Base-by-base conservation (phyloP, 495 filamentous ascomycete species). In the Patellaria atrata region DNA sequence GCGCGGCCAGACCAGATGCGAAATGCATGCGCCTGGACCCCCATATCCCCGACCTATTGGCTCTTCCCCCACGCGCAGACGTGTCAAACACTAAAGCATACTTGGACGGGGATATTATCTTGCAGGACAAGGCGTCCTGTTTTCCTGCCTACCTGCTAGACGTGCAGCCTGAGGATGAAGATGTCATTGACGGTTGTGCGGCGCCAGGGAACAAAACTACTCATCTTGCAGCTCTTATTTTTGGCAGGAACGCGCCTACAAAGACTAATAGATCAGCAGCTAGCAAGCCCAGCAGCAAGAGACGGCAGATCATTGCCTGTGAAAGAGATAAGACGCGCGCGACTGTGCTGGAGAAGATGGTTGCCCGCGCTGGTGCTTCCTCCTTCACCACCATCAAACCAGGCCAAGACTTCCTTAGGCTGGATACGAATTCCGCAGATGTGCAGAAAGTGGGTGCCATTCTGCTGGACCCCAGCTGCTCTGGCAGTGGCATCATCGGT, bases 161-260 rank as follows among this genome's bases (percentile, higher is more conserved):
- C 33, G 68, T 73, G 3, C 48, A 50, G 1, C 43, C 62, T 3
- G 60, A 63, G 31, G 64, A 73, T 36, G 82, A 79, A 2, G 73
- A 87, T 41, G 58, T 93, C 13, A 64, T 96, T 3, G 89, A 97
- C 58, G 79, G 82, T 1, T 94, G 86, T 51, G 78, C 89, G 0
- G 89, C 89, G 5, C 89, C 89, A 5, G 89, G 89, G 6, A 97
- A 97, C 50, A 97, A 97, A 56, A 94, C 89, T 1, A 94, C 89
- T 3, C 89, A 96, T 60, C 56, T 94, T 30, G 84, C 85, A 8
- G 77, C 81, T 2, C 64, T 94, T 11, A 15, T 45, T 10, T 36
- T 42, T 79, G 9, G n/a, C 13, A 58, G 60, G 31, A 52, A 56
- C 29, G 11, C 26, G 11, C 7, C 6, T 21, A 11, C 8, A 9